These are phyloP conservation scores for Lophium mytilinum DNA, from an alignment of 495 filamentous ascomycete species.

Conservation along the genomic window DNA sequence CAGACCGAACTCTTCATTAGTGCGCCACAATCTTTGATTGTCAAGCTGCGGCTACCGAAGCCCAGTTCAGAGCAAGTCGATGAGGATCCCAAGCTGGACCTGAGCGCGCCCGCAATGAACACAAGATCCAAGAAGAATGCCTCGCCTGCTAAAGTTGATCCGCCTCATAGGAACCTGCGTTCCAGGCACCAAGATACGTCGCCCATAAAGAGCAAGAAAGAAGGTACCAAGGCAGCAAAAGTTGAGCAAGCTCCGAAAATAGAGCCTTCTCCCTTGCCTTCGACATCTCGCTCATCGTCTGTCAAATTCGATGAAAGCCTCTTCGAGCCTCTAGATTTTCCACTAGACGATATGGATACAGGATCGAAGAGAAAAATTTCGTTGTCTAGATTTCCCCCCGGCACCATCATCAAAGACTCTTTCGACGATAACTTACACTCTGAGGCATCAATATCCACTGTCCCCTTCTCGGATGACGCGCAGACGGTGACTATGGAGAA, in stretches of 20 bases:
- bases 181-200: neutral
- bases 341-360: neutral
- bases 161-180: neutral
- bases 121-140: constrained; percentile 20
- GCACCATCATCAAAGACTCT: neutral
- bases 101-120: constrained; percentile 16
- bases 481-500: neutral
- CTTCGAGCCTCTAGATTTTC: neutral
- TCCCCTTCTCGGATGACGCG: neutral
- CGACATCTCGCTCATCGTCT: neutral
- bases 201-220: neutral
- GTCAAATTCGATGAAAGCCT: neutral
- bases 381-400: neutral
- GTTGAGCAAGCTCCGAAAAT: neutral
- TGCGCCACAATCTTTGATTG: too few relatives aligned
- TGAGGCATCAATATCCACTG: constrained; percentile 3
- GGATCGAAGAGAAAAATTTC: neutral
- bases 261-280: neutral
- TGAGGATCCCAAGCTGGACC: constrained; percentile 7
- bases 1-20: too few relatives aligned
- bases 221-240: neutral
- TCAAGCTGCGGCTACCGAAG: neutral
- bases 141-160: constrained; percentile 8
- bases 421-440: neutral
- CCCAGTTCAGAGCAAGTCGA: constrained; percentile 7